Conservation (phyloP, 2,329 filamentous ascomycete species). For the Claviceps sp. region DNA sequence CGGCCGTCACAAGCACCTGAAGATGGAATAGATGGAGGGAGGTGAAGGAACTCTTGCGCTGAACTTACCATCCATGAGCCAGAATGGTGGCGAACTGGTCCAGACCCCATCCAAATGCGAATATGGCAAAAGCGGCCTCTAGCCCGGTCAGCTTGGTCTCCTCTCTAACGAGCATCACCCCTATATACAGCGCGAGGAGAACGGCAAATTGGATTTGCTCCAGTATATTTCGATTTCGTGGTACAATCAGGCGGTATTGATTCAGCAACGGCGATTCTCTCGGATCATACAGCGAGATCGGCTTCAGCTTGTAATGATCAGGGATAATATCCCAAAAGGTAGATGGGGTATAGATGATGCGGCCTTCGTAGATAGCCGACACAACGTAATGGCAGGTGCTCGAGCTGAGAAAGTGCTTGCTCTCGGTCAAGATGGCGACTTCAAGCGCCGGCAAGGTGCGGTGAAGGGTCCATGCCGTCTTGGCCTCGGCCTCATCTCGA, state of each 20-base stretch:
- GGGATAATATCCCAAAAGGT: slow-evolving; percentile 74
- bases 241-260: slow-evolving; percentile 74
- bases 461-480: slow-evolving; percentile 33
- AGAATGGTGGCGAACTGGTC: slow-evolving; percentile 67
- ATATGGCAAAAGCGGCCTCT: slow-evolving; percentile 58
- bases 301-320: slow-evolving; percentile 73
- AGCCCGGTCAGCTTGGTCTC: slow-evolving; percentile 38
- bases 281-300: slow-evolving; percentile 70
- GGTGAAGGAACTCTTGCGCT: neutral
- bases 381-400: slow-evolving; percentile 73
- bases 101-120: slow-evolving; percentile 64
- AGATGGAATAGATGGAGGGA: neutral
- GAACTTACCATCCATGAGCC: slow-evolving; percentile 51
- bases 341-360: slow-evolving; percentile 70
- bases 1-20: neutral
- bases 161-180: slow-evolving; percentile 57
- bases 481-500: slow-evolving; percentile 40
- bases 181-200: slow-evolving; percentile 54
- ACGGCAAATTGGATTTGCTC: slow-evolving; percentile 63
- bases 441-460: slow-evolving; percentile 65
- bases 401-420: slow-evolving; percentile 63
- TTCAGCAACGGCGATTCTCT: slow-evolving; percentile 63
- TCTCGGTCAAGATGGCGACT: slow-evolving; percentile 70
- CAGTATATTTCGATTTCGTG: slow-evolving; percentile 60
- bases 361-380: slow-evolving; percentile 67